A percentile compares a stretch with the other conserved stretches of the same genome.
phyloP scores from a whole-genome alignment of 441 rosid genomes.

The Erodium texanum region DNA sequence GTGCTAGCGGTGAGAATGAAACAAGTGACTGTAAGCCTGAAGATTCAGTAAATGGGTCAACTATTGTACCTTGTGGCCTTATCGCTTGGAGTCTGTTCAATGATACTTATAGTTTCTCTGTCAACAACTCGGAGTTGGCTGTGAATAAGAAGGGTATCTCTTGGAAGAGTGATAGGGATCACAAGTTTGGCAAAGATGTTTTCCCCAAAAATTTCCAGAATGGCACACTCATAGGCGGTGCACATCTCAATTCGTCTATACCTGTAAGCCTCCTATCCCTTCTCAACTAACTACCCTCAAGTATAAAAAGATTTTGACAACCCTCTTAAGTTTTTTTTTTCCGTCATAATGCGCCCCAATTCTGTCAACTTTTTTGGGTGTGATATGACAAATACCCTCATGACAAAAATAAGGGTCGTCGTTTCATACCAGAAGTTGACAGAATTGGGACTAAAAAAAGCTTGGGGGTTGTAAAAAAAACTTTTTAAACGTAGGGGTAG shows the following conservation, averaged over 20 bases:
- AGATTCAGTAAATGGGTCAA: constrained; percentile 12
- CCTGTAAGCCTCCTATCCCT: constrained; percentile 31
- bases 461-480: too few species aligned
- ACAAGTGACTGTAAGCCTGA: constrained; percentile 32
- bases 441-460: too few species aligned
- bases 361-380: too few species aligned
- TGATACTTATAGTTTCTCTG: constrained; percentile 33
- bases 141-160: constrained; percentile 39
- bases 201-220: constrained; percentile 43
- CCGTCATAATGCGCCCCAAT: too few species aligned
- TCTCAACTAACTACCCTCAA: too few species aligned
- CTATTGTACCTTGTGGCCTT: constrained; percentile 50
- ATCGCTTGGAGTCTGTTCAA: constrained; percentile 51
- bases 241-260: constrained; percentile 27
- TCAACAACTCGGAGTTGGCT: constrained; percentile 17
- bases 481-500: too few species aligned
- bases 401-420: too few species aligned
- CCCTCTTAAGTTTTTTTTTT: too few species aligned
- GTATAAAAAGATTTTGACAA: too few species aligned
- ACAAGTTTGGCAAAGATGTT: constrained; percentile 42
- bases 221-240: constrained; percentile 39
- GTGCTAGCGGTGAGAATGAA: constrained; percentile 14
- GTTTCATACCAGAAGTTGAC: too few species aligned
- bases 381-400: too few species aligned
- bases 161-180: constrained; percentile 37